Evolutionary conservation across 176 grass and related monocot species (phyloP).

Genomic region (Phoenix roebelenii): DNA sequence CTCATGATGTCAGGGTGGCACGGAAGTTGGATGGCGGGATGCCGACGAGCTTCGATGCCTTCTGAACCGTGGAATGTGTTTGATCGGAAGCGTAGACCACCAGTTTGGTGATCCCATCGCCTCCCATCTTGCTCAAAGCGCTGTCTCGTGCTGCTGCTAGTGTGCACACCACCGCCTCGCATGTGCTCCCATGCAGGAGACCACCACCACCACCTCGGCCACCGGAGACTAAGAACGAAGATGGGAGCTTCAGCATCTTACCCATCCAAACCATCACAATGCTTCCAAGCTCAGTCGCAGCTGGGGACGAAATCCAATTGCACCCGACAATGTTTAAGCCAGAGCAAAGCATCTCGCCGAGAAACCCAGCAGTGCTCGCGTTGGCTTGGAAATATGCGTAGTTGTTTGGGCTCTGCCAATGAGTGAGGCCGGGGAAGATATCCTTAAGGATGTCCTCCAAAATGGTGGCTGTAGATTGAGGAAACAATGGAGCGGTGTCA

Average conservation of each 20-base stretch:
- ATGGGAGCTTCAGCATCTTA: conserved; percentile 50
- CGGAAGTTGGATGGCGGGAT: conserved; percentile 66
- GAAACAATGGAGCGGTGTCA: conserved; percentile 18
- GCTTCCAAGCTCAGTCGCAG: conserved; percentile 60
- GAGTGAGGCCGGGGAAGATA: conserved; percentile 62
- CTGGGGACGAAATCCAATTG: conserved; percentile 82
- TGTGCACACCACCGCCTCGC: conserved; percentile 56
- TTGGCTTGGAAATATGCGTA: conserved; percentile 61
- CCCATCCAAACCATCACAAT: conserved; percentile 73
- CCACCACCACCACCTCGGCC: conserved; percentile 43
- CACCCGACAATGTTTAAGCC: conserved; percentile 62
- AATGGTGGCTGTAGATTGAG: conserved; percentile 28
- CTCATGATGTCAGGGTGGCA: conserved; percentile 8
- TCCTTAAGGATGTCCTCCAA: conserved; percentile 45
- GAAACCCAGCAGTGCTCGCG: conserved; percentile 68
- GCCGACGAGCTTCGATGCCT: conserved; percentile 39
- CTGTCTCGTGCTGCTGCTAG: conserved; percentile 48
- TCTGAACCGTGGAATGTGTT: conserved; percentile 62
- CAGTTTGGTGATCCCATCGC: conserved; percentile 35
- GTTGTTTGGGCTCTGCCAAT: conserved; percentile 74
- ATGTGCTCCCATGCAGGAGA: conserved; percentile 69
- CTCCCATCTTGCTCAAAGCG: conserved; percentile 40
- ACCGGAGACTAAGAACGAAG: conserved; percentile 42
- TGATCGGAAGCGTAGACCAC: conserved; percentile 81
- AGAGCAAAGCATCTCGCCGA: conserved; percentile 71